Conservation (phyloP, 1,139 yeast genomes). For the Candida gigantensis region DNA sequence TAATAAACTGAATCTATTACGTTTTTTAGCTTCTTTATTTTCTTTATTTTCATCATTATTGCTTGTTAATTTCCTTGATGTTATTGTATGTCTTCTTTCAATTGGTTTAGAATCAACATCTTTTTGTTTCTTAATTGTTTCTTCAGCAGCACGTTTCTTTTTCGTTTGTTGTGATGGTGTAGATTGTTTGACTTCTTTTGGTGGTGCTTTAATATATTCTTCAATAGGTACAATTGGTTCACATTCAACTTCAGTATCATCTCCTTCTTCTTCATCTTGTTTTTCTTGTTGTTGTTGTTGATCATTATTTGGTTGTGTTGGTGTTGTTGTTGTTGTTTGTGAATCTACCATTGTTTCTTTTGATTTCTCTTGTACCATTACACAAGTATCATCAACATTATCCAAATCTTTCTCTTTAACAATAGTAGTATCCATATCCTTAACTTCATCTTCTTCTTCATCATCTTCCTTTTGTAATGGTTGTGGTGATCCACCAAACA, state of each 20-base stretch:
- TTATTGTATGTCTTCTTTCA: slow-evolving; percentile 13
- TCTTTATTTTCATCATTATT: slow-evolving; percentile 19
- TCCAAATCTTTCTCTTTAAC: slow-evolving; percentile 7
- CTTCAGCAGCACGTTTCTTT: slow-evolving; percentile 3
- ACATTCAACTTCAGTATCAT: slow-evolving; percentile 6
- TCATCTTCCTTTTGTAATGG: slow-evolving; percentile 2
- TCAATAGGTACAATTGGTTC: slow-evolving; percentile 16
- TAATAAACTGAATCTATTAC: slow-evolving; percentile 53
- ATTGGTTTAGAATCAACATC: slow-evolving; percentile 5
- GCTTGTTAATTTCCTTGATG: slow-evolving; percentile 7
- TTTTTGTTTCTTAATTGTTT: slow-evolving; percentile 3
- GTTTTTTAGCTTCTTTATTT: slow-evolving; percentile 38
- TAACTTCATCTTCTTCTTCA: too few relatives aligned
- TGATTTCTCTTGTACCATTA: slow-evolving; percentile 9
- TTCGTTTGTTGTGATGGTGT: neutral
- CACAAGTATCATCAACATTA: slow-evolving; percentile 6
- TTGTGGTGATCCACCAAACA: slow-evolving; percentile 26
- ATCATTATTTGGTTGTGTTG: neutral
- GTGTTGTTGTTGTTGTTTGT: slow-evolving; percentile 4
- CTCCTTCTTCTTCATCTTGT: slow-evolving; percentile 5
- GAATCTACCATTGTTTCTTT: slow-evolving; percentile 10
- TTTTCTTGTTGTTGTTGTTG: slow-evolving; percentile 4
- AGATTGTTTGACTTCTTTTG: slow-evolving; percentile 1
- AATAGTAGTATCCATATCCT: neutral
- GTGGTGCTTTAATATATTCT: slow-evolving; percentile 14